Evolutionary conservation across 768 basidiomycete genomes (phyloP).

Genomic region (Boletus sp.): DNA sequence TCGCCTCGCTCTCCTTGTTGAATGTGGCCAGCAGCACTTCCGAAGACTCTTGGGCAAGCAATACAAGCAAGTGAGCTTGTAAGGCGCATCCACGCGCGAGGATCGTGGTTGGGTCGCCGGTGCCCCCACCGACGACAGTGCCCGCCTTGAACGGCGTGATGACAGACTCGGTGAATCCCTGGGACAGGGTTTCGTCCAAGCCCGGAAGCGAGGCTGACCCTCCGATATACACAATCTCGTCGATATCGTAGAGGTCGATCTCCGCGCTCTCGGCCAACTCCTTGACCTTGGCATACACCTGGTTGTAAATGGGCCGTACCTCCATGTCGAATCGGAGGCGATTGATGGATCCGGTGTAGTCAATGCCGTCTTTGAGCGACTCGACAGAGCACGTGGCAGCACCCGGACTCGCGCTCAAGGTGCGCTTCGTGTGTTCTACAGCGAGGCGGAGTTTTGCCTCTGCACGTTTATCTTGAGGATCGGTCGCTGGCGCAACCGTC

Average conservation of each 20-base stretch:
- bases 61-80: conserved; percentile 62
- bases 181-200: conserved; percentile 54
- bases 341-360: conserved; percentile 74
- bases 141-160: conserved; percentile 64
- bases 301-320: conserved; percentile 55
- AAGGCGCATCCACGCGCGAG: conserved; percentile 74
- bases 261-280: conserved; percentile 50
- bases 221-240: conserved; percentile 79
- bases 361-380: conserved; percentile 89
- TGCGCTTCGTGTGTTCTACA: conserved; percentile 92
- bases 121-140: conserved; percentile 66
- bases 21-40: conserved; percentile 53
- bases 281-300: conserved; percentile 48
- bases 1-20: conserved; percentile 36
- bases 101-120: conserved; percentile 75
- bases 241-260: conserved; percentile 63
- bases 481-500: conserved; percentile 55
- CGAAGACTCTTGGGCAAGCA: conserved; percentile 46
- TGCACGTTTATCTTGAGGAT: conserved; percentile 70
- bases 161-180: conserved; percentile 59
- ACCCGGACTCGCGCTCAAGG: conserved; percentile 79
- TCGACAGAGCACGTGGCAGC: conserved; percentile 92
- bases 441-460: conserved; percentile 92
- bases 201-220: conserved; percentile 74
- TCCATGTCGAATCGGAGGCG: conserved; percentile 58